Base-by-base conservation (phyloP, 768 basidiomycete species). In the Mycena indigotica region DNA sequence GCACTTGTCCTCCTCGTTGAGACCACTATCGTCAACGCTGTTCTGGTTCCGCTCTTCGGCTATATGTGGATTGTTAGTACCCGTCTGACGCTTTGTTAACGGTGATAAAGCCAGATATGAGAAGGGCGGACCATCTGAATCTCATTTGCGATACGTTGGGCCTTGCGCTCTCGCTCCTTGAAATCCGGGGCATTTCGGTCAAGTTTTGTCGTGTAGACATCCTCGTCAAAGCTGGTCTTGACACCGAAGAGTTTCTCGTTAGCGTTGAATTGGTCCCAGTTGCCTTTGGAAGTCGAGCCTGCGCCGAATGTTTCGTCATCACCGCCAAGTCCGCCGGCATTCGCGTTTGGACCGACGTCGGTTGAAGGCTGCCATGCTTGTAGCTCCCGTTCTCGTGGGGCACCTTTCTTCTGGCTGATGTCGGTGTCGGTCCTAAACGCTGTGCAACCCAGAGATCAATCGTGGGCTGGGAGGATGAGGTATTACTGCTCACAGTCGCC, bases 1-100 rank as follows among this genome's bases (percentile, higher is more conserved):
- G 67, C 61, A 98, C 96, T 93, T 95, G 77, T 98, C 96, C 73
- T 99, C 97, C 76, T 99, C 97, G 69, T 95, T 94, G 56, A 79
- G 71, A 38, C 86, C 88, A 57, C 82, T 87, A 62, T 90, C 88
- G 68, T 92, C 89, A 17, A 84, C 73, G 32, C 8, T 35, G 29
- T 70, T 67, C 57, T 84, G 65, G 59, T 80, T 78, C 68, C 97
- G 85, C 74, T 98, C 97, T 72, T 98, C 97, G 40, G 89, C 86
- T 50, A 98, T 73, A 71, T 99, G 97, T 0, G 86, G 76, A 72
- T 98, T 98, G 65, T 72, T 86, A 3, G 87, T 77, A 12, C 77
- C 60, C 46, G 80, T 72, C 91, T 93, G 67, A 40, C 48, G 25
- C 59, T 60, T 48, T 6, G 8, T 19, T 44, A 53, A 25, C 35